A percentile compares a stretch with the other conserved stretches of the same genome.
Evolutionary conservation across 2,329 filamentous ascomycete species (phyloP).

Genomic region (Aspergillus carbonarius): DNA sequence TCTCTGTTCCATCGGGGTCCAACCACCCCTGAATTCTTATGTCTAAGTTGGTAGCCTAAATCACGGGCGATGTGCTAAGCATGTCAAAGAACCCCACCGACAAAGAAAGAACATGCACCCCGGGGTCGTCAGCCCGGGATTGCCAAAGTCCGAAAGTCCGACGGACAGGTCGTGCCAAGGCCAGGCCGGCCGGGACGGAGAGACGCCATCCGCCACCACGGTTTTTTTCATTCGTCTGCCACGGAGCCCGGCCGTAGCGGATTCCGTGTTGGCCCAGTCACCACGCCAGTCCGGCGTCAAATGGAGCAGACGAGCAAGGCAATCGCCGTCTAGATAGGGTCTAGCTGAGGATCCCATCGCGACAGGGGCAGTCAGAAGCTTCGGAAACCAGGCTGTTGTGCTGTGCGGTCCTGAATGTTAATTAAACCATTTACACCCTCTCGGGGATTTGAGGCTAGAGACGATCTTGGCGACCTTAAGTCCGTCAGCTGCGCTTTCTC

Average conservation of each 20-base stretch:
- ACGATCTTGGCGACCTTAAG: not conserved
- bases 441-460: too few relatives aligned
- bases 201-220: not conserved
- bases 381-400: too few relatives aligned
- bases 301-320: not conserved
- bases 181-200: not conserved
- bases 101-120: not conserved
- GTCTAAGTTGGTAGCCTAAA: not conserved
- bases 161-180: not conserved
- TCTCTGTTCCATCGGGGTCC: not conserved
- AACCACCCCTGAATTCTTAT: not conserved
- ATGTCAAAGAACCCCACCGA: not conserved
- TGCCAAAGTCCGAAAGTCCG: not conserved
- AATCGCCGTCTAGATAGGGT: too few relatives aligned
- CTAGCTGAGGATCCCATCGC: too few relatives aligned
- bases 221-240: not conserved
- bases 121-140: not conserved
- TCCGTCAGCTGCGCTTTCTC: not conserved
- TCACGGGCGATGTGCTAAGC: not conserved
- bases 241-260: not conserved
- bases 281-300: not conserved
- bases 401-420: too few relatives aligned
- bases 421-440: too few relatives aligned
- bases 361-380: too few relatives aligned
- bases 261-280: not conserved